Percentiles rank a stretch among this genome's conserved stretches.
These are phyloP conservation scores for Podospora sp. DNA, from an alignment of 495 filamentous ascomycete genomes.

Conservation along the genomic window DNA sequence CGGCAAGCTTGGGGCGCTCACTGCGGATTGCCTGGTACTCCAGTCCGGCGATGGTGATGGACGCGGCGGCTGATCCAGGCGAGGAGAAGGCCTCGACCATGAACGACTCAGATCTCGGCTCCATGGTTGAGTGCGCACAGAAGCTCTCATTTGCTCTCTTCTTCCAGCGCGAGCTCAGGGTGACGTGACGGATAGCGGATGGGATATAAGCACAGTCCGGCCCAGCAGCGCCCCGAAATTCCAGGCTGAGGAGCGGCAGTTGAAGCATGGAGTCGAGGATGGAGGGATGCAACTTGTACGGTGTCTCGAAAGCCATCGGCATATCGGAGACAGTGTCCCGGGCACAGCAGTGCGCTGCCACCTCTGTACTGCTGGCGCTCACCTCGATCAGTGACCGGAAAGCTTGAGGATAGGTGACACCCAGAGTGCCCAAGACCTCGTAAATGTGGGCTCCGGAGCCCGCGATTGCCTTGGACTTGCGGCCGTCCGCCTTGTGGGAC, in stretches of 20 bases:
- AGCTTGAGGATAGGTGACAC: conserved; percentile 41
- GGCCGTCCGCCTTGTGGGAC: conserved; percentile 16
- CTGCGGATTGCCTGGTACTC: conserved; percentile 29
- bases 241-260: conserved; percentile 34
- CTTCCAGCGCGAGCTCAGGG: conserved; percentile 32
- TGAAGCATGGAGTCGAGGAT: conserved; percentile 52
- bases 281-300: conserved; percentile 49
- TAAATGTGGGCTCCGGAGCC: conserved; percentile 23
- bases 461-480: conserved; percentile 13
- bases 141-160: conserved; percentile 34
- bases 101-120: conserved; percentile 29
- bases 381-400: conserved; percentile 44
- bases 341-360: conserved; percentile 40
- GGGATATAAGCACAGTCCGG: conserved; percentile 28
- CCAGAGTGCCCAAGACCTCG: conserved; percentile 25
- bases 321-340: conserved; percentile 52
- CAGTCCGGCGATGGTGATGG: conserved; percentile 38
- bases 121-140: conserved; percentile 32
- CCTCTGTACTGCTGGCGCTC: conserved; percentile 32
- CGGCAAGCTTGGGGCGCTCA: neutral
- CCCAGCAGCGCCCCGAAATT: conserved; percentile 6
- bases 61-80: conserved; percentile 30
- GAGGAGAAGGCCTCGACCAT: conserved; percentile 38
- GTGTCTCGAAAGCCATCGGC: conserved; percentile 49
- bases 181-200: conserved; percentile 35